Evolutionary conservation across 192 early-diverging fungal species (phyloP).

Genomic region (Coemansia sp.): DNA sequence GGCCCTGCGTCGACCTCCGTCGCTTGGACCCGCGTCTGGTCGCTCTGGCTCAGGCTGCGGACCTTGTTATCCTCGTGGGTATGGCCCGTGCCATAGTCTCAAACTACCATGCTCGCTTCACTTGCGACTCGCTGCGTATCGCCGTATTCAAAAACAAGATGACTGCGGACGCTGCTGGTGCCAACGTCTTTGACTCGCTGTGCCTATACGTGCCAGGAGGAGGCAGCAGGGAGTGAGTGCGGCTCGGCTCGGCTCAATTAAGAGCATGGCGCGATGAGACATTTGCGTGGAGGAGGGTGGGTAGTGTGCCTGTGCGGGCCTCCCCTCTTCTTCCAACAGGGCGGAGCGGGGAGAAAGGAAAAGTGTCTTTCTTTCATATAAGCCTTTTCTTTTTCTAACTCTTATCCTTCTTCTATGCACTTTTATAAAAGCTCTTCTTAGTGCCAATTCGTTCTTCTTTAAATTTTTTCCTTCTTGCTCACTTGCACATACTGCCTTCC

Average conservation of each 20-base stretch:
- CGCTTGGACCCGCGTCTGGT: conserved; percentile 68
- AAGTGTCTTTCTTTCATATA: no score
- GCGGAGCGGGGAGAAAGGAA: no score
- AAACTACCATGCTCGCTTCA: conserved; percentile 71
- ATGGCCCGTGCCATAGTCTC: conserved; percentile 86
- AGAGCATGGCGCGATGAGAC: not conserved
- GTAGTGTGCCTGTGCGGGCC: not conserved
- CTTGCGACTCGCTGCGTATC: conserved; percentile 75
- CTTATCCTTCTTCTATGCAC: not conserved
- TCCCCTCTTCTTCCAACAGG: not conserved
- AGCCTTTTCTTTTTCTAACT: not conserved
- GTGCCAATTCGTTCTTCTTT: not conserved
- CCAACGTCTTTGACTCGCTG: conserved; percentile 73
- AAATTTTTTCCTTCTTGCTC: not conserved
- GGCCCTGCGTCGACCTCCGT: conserved; percentile 75
- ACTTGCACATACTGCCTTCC: not conserved
- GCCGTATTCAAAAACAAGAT: conserved; percentile 82
- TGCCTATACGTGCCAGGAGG: conserved; percentile 32
- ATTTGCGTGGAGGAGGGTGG: not conserved
- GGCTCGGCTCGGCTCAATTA: not conserved
- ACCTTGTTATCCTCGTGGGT: conserved; percentile 80
- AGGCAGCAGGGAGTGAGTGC: not conserved
- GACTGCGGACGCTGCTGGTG: conserved; percentile 68
- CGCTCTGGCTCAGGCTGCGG: conserved; percentile 55
- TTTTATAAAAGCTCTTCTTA: not conserved